Percentiles rank a stretch among this genome's conserved stretches.
Evolutionary conservation across 768 basidiomycete species (phyloP).

Genomic region (Lentinus tigrinus): DNA sequence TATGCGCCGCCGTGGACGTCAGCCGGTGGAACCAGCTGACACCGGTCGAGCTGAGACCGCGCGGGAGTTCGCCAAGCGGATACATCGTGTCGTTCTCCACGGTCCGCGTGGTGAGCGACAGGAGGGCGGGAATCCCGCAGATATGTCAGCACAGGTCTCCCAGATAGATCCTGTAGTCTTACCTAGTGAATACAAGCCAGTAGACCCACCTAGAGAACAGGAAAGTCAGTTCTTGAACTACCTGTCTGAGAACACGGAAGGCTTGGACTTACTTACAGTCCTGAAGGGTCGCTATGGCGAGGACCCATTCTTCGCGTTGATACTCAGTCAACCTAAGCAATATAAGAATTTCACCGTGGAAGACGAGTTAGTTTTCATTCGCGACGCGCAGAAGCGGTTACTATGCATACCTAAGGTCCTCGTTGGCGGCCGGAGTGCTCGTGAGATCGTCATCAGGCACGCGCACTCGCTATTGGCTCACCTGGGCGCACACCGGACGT

Average conservation of each 20-base stretch:
- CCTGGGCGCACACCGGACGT: slow-evolving; percentile 27
- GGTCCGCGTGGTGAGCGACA: background rate
- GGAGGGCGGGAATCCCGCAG: background rate
- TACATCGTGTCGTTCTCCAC: background rate
- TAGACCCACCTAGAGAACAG: background rate
- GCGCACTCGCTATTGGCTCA: slow-evolving; percentile 34
- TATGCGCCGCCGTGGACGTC: background rate
- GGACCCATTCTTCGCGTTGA: background rate
- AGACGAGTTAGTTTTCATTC: slow-evolving; percentile 19
- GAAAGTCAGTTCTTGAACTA: background rate
- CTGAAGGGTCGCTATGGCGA: background rate
- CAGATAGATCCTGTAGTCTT: no score
- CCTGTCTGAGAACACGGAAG: background rate
- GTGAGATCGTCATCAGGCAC: slow-evolving; percentile 33
- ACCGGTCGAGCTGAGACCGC: background rate
- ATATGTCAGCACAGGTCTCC: background rate
- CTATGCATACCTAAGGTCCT: slow-evolving; percentile 31
- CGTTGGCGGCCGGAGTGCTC: slow-evolving; percentile 14
- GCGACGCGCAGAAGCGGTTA: background rate
- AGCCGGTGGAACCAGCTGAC: background rate
- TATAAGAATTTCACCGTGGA: slow-evolving; percentile 11
- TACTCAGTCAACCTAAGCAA: background rate
- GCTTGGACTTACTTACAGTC: background rate
- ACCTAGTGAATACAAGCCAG: background rate
- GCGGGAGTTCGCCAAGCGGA: background rate